Percentiles rank a stretch among this genome's conserved stretches.
phyloP scores from a whole-genome alignment of 805 yeast genomes.

The Metschnikowia reukaufii region DNA sequence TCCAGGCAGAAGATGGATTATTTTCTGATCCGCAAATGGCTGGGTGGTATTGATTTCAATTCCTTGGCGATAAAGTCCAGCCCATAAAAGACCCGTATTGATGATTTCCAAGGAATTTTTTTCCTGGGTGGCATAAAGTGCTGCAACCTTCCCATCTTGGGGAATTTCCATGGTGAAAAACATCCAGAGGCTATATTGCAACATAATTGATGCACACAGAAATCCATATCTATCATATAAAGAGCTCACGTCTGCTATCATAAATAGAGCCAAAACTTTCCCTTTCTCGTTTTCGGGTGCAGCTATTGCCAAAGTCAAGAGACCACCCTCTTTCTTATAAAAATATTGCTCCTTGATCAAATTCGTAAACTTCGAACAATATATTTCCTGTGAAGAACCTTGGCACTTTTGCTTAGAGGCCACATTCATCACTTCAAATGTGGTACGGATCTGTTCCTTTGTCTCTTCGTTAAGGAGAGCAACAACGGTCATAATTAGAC shows the following conservation, averaged over 20 bases:
- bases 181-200: conserved; percentile 1
- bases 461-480: background rate
- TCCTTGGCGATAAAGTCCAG: conserved; percentile 2
- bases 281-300: background rate
- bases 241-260: background rate
- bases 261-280: background rate
- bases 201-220: background rate
- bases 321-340: background rate
- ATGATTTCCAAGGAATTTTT: background rate
- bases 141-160: background rate
- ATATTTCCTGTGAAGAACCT: no score
- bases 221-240: background rate
- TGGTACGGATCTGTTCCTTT: background rate
- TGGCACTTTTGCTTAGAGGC: background rate
- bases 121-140: conserved; percentile 1
- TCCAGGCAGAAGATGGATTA: conserved; percentile 3
- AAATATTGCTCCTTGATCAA: background rate
- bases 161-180: background rate
- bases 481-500: background rate
- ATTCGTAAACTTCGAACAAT: no score
- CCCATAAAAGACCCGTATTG: conserved; percentile 5
- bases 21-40: background rate
- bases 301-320: background rate
- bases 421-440: conserved; percentile 4
- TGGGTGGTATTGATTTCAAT: background rate